phyloP scores from a whole-genome alignment of 2,329 filamentous ascomycete species.

The Exophiala spinifera region DNA sequence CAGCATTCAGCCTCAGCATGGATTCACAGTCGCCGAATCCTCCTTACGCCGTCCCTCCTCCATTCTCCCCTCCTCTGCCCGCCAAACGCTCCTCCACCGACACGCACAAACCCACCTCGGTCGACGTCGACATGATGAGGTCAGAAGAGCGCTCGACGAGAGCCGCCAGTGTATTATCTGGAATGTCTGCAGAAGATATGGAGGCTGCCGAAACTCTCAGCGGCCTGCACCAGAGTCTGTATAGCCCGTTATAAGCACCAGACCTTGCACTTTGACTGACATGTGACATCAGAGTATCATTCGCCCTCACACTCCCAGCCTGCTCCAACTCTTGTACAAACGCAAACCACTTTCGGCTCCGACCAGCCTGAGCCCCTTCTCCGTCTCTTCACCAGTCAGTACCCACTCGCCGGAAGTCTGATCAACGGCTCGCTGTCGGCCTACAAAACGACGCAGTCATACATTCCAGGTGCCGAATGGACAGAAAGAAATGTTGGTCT shows the following conservation, averaged over 20 bases:
- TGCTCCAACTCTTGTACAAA: slow-evolving; percentile 48
- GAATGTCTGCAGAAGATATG: slow-evolving; percentile 43
- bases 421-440: slow-evolving; percentile 81
- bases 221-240: slow-evolving; percentile 66
- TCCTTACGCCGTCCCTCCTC: slow-evolving; percentile 23
- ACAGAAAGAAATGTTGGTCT: slow-evolving; percentile 80
- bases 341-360: slow-evolving; percentile 37
- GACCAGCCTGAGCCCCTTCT: slow-evolving; percentile 73
- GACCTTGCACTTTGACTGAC: slow-evolving; percentile 13
- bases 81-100: slow-evolving; percentile 22
- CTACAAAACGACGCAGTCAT: slow-evolving; percentile 84
- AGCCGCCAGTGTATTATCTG: slow-evolving; percentile 46
- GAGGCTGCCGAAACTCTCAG: slow-evolving; percentile 72
- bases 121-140: slow-evolving; percentile 40
- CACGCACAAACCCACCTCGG: slow-evolving; percentile 25
- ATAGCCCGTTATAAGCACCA: background rate
- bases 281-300: slow-evolving; percentile 23
- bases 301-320: slow-evolving; percentile 53
- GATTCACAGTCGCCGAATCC: slow-evolving; percentile 22
- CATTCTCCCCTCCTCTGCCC: slow-evolving; percentile 25
- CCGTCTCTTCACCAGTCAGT: slow-evolving; percentile 80
- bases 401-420: slow-evolving; percentile 79
- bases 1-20: slow-evolving; percentile 10
- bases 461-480: slow-evolving; percentile 84
- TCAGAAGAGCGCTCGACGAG: slow-evolving; percentile 40